A percentile compares a stretch with the other conserved stretches of the same genome.
phyloP scores from a whole-genome alignment of 371 early-diverging fungal genomes.

The Vairimorpha necatrix region DNA sequence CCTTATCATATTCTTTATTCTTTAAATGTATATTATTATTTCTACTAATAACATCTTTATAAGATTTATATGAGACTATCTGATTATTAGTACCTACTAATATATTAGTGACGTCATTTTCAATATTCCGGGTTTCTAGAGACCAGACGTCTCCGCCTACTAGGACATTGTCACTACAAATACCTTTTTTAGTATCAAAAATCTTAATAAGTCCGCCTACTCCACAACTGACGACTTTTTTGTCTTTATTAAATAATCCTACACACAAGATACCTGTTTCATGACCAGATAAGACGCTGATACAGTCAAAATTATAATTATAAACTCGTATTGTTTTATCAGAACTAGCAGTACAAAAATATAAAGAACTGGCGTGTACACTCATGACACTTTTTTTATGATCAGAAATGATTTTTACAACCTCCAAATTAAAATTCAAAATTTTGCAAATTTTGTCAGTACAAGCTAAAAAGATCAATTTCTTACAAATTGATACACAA shows the following conservation, averaged over 20 bases:
- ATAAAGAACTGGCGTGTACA: neutral
- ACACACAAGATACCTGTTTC: constrained; percentile 64
- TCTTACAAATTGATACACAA: constrained; percentile 8
- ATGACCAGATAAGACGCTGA: constrained; percentile 68
- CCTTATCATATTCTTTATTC: constrained; percentile 2
- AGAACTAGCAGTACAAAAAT: constrained; percentile 22
- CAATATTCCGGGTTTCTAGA: neutral
- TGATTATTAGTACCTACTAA: neutral
- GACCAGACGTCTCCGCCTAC: constrained; percentile 5
- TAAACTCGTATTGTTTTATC: constrained; percentile 71
- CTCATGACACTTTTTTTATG: constrained; percentile 38
- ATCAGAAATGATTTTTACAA: constrained; percentile 10
- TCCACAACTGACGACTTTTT: constrained; percentile 9
- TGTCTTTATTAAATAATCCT: constrained; percentile 13
- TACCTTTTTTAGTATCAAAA: constrained; percentile 20
- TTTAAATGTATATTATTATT: constrained; percentile 4
- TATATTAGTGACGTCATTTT: neutral
- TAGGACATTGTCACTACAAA: constrained; percentile 17
- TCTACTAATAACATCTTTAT: neutral
- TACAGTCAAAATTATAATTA: constrained; percentile 66
- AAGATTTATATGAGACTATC: neutral
- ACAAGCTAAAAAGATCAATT: constrained; percentile 26
- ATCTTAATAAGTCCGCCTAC: constrained; percentile 29
- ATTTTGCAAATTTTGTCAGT: constrained; percentile 37
- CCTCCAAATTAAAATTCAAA: constrained; percentile 23